Evolutionary conservation across 768 basidiomycete species (phyloP), one percentile per base, ranked within the genome.

Genomic region (Rhizopogon roseolus): DNA sequence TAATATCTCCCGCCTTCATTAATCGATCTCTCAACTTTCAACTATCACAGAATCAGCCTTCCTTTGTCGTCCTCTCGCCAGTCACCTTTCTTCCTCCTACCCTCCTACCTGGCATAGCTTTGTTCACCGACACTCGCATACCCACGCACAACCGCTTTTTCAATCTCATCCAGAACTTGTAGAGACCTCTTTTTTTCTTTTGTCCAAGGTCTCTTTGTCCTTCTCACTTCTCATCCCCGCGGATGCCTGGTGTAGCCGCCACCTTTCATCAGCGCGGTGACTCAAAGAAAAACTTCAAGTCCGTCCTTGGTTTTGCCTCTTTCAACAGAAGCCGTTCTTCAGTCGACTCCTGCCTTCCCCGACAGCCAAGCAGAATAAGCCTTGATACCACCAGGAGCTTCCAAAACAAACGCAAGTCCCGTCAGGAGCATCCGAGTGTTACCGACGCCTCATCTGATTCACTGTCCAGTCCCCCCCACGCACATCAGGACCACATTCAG

Each of bases 231-330:
- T 65, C 55, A 49, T 41, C 17, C 32, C 57, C 52, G 73, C 74
- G 76, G 55, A 78, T 77, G 76, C 76, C 70, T 66, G 74, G 69
- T 63, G 69, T 69, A 58, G 68, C 72, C 54, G 57, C 72, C 62
- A 57, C 70, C 28, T 63, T 70, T 55, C 70, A 63, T 11, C 64
- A 66, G 60, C 54, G 62, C 64, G 62, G 65, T 54, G 61, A 70
- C 34, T 65, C 71, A 51, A 77, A 72, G 73, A 74, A 74, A 68
- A 75, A 72, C 62, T 72, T 81, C 65, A 75, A 73, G 62, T 66
- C 76, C 28, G 78, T 78, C 41, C 71, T 81, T 49, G 79, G 78
- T 49, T 71, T 81, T 39, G 57, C 57, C 61, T 71, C 71, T 49
- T 73, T 71, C 60, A 73, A 67, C 61, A 67, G 58, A 44, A 62